Evolutionary conservation across 306 rosid genomes (phyloP).

Genomic region (Luffa acutangula): DNA sequence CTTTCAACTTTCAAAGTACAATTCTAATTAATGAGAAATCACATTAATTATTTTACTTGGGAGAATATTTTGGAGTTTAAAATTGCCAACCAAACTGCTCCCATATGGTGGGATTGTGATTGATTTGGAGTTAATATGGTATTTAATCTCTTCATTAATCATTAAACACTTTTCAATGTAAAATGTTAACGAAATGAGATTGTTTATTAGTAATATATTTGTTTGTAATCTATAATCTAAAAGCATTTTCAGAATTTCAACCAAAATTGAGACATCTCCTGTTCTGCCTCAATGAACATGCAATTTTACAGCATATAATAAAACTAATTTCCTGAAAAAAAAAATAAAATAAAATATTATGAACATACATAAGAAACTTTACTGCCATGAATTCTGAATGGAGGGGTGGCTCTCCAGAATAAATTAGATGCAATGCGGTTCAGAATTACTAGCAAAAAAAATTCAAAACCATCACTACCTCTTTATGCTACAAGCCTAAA

Average conservation of each 20-base stretch:
- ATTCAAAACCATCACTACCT: slow-evolving; percentile 38
- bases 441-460: slow-evolving; percentile 28
- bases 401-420: slow-evolving; percentile 33
- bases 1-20: neutral
- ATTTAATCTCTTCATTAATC: slow-evolving; percentile 2
- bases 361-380: slow-evolving; percentile 5
- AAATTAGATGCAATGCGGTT: slow-evolving; percentile 19
- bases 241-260: neutral
- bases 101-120: slow-evolving; percentile 70
- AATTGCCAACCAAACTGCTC: slow-evolving; percentile 57
- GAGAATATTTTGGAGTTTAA: slow-evolving; percentile 32
- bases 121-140: slow-evolving; percentile 61
- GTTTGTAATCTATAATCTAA: neutral
- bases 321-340: slow-evolving; percentile 13
- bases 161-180: neutral
- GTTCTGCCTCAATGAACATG: neutral
- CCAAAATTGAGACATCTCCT: neutral
- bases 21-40: neutral
- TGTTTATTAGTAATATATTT: neutral
- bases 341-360: neutral
- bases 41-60: neutral
- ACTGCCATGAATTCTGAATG: slow-evolving; percentile 18
- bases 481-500: slow-evolving; percentile 45
- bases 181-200: neutral
- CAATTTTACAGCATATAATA: slow-evolving; percentile 4